Base-by-base conservation (phyloP, 169 alveolate species). In the Theileria luwenshuni region DNA sequence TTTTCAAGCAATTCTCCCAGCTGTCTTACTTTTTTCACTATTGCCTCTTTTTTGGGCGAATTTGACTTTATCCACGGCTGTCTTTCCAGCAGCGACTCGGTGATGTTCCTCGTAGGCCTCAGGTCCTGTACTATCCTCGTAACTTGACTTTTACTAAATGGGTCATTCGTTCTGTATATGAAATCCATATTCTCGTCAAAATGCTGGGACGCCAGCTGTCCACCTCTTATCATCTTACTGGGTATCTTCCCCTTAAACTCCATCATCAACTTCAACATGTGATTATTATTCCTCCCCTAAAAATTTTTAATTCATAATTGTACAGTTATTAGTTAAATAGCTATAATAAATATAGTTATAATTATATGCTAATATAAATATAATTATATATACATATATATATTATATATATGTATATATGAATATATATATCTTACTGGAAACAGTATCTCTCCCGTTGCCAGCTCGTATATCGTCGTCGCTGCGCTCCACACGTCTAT, bases 401-500 rank as follows among this genome's bases (percentile, higher is more conserved):
- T n/a, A n/a, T n/a, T n/a, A n/a, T n/a, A n/a, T n/a, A n/a, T n/a
- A n/a, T n/a, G n/a, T n/a, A n/a, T n/a, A n/a, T n/a, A n/a, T n/a
- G n/a, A n/a, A n/a, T n/a, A n/a, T n/a, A n/a, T n/a, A n/a, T n/a
- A n/a, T n/a, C 90, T 32, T 86, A 91, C 95, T 48, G 97, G 92
- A 81, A 98, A 97, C 73, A 97, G 90, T 6, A 97, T 92, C 81
- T 94, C 94, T 13, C 99, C 99, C n/a, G 99, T 94, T 56, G 95
- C 98, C 25, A 97, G 81, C 84, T 98, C 99, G 85, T 90, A 96
- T 19, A 98, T 86, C 0, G 99, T 97, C 19, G 97, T 91, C 15
- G 97, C 99, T 25, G 97, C 95, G 42, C 98, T 91, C 99, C 99
- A 97, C 32, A 97, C 91, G 74, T 98, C 99, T 51, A 98, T 92